Evolutionary conservation across 805 yeast species (phyloP).

Genomic region (Kazachstania kunashirensis): DNA sequence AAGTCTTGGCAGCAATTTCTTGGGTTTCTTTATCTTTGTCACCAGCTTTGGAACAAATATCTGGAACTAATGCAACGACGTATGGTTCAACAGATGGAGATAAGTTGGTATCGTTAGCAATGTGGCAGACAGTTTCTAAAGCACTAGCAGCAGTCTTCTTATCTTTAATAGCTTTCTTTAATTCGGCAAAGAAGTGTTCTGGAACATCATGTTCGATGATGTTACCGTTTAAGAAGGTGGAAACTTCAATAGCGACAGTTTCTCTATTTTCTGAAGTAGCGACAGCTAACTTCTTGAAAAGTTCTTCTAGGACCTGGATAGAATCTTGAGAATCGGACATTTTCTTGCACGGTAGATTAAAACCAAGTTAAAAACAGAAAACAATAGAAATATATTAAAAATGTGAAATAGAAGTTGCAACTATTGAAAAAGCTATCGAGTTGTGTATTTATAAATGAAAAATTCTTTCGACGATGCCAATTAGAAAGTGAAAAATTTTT

Average conservation of each 20-base stretch:
- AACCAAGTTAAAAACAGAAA: conserved; percentile 1
- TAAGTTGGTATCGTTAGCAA: conserved; percentile 69
- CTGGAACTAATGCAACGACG: conserved; percentile 67
- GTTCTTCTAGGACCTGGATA: conserved; percentile 77
- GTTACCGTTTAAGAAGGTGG: conserved; percentile 90
- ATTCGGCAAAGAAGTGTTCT: conserved; percentile 68
- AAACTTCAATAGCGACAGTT: conserved; percentile 78
- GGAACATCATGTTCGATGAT: conserved; percentile 99
- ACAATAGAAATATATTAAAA: conserved; percentile 1
- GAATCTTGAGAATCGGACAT: conserved; percentile 43
- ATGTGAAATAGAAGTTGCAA: conserved; percentile 2
- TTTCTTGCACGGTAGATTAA: conserved; percentile 9
- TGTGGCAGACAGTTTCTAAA: conserved; percentile 73
- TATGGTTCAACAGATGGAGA: conserved; percentile 94
- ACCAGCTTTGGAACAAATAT: conserved; percentile 72
- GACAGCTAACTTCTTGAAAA: conserved; percentile 84
- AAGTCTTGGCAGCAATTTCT: conserved; percentile 65
- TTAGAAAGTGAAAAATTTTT: too few relatives aligned
- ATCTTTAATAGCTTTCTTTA: conserved; percentile 65
- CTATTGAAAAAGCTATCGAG: conserved; percentile 3
- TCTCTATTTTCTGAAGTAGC: conserved; percentile 77
- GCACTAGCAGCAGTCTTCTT: conserved; percentile 80
- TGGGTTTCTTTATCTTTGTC: conserved; percentile 77
- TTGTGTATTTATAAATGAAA: conserved; percentile 5
- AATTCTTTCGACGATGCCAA: conserved; percentile 1